Conservation (phyloP, 371 early-diverging fungal genomes). For the Actinomortierella ambigua region DNA sequence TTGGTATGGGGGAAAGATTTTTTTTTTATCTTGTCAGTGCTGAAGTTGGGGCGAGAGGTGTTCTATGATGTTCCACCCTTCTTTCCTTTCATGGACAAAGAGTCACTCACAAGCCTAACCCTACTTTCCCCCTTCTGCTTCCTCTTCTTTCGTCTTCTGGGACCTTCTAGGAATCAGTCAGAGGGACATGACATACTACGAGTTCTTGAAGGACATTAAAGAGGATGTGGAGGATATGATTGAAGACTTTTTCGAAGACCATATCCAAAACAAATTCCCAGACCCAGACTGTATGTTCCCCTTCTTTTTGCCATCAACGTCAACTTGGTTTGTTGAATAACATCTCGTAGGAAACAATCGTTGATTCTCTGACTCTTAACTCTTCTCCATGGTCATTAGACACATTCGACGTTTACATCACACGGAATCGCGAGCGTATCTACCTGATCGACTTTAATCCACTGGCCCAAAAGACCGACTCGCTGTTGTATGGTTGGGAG, state of each 20-base stretch:
- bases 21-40: conserved; percentile 9
- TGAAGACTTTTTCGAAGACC: conserved; percentile 65
- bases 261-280: conserved; percentile 65
- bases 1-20: conserved; percentile 55
- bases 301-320: background rate
- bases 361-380: background rate
- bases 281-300: conserved; percentile 39
- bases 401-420: conserved; percentile 88
- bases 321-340: too few relatives aligned
- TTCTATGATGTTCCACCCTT: background rate
- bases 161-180: conserved; percentile 61
- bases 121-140: background rate
- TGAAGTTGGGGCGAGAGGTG: conserved; percentile 47
- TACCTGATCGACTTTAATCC: conserved; percentile 92
- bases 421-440: conserved; percentile 57
- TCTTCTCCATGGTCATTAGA: conserved; percentile 49
- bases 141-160: background rate
- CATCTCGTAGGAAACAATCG: too few relatives aligned
- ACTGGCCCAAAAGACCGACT: conserved; percentile 76
- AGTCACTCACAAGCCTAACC: background rate
- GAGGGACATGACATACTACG: conserved; percentile 77
- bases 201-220: conserved; percentile 65
- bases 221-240: conserved; percentile 65
- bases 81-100: background rate
- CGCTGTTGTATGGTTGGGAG: conserved; percentile 79